Evolutionary conservation across 345 rosid genomes (phyloP).

Genomic region (Salix exigua): DNA sequence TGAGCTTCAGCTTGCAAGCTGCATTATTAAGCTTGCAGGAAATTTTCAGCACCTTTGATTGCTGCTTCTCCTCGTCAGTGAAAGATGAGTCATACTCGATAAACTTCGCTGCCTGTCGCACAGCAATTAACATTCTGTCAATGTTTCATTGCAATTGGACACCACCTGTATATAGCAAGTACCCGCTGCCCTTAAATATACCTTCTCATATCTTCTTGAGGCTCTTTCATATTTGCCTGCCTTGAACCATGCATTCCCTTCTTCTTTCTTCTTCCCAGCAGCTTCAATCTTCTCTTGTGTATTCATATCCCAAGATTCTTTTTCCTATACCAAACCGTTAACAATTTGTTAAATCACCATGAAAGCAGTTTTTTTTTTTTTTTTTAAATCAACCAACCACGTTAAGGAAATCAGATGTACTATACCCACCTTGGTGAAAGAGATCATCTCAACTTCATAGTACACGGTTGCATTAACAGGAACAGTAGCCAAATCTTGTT

Average conservation of each 20-base stretch:
- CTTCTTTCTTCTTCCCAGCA: slow-evolving; percentile 89
- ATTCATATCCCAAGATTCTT: slow-evolving; percentile 96
- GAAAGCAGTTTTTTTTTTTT: background rate
- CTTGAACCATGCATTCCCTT: slow-evolving; percentile 77
- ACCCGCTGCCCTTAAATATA: slow-evolving; percentile 5
- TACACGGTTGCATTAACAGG: slow-evolving; percentile 67
- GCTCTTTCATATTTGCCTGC: slow-evolving; percentile 75
- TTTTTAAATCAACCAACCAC: background rate
- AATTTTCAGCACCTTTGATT: slow-evolving; percentile 67
- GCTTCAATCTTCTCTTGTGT: slow-evolving; percentile 85
- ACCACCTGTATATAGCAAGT: background rate
- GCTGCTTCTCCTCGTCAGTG: slow-evolving; percentile 76
- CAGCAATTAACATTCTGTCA: background rate
- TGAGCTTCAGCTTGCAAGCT: slow-evolving; percentile 80
- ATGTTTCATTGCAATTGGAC: too few relatives aligned
- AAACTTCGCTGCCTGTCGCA: slow-evolving; percentile 62
- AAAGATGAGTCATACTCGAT: slow-evolving; percentile 78
- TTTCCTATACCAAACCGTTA: slow-evolving; percentile 45
- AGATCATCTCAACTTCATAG: slow-evolving; percentile 72
- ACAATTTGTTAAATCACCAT: background rate
- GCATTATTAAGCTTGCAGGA: slow-evolving; percentile 86
- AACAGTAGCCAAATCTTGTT: slow-evolving; percentile 69
- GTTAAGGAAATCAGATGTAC: background rate
- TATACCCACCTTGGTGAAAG: slow-evolving; percentile 60
- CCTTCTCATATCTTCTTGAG: slow-evolving; percentile 91